These are phyloP conservation scores for Suillus placidus DNA, from an alignment of 768 basidiomycete genomes.

Conservation along the genomic window DNA sequence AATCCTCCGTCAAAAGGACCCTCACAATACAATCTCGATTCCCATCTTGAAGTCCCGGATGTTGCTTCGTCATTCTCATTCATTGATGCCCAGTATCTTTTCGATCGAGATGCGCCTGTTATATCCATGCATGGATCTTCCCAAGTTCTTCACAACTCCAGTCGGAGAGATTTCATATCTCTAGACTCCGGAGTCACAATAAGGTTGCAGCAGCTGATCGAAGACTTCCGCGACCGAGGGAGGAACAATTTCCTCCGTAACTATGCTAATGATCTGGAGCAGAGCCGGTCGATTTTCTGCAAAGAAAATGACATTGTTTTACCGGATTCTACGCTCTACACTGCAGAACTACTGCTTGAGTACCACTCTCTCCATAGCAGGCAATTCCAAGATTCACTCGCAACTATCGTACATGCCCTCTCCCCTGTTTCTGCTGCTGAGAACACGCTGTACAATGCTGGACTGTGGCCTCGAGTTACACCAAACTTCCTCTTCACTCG, in stretches of 20 bases:
- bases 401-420: conserved; percentile 11
- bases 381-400: conserved; percentile 3
- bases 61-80: not conserved
- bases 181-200: not conserved
- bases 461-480: conserved; percentile 44
- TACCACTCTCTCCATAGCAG: conserved; percentile 17
- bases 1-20: not conserved
- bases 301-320: not conserved
- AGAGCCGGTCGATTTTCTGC: conserved; percentile 18
- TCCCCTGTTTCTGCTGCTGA: conserved; percentile 23
- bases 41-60: not conserved
- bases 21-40: conserved; percentile 14
- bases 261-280: conserved; percentile 17
- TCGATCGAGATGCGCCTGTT: conserved; percentile 11
- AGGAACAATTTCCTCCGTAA: conserved; percentile 14
- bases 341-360: conserved; percentile 2
- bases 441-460: conserved; percentile 19
- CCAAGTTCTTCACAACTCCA: not conserved
- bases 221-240: not conserved
- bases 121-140: not conserved
- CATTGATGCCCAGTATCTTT: conserved; percentile 4
- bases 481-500: conserved; percentile 31
- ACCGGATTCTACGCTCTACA: not conserved
- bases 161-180: not conserved
- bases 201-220: conserved; percentile 14